Evolutionary conservation across 192 early-diverging fungal species (phyloP), one percentile per base, ranked within the genome.

Genomic region (Ambispora gerdemannii): DNA sequence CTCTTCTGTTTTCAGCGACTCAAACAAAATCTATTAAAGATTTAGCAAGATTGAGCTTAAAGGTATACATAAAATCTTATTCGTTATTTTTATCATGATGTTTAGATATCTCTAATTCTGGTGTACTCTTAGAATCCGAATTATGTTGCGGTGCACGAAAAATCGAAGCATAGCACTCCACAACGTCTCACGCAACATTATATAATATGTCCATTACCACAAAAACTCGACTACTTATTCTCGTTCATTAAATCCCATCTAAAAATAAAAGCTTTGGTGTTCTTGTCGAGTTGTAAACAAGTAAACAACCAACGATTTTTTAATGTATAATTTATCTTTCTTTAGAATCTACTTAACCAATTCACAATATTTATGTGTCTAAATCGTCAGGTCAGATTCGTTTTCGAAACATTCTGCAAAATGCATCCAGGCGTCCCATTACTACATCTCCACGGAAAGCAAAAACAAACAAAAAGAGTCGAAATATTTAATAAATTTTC

Each of bases 21-120:
- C 95, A 98, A 83, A 98, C 97, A 15, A 95, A 95, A 56, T 92
- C 91, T 30, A 93, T 99, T 33, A 91, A 89, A 74, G 97, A 99
- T 78, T 74, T 99, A 63, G 95, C 95, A 4, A 79, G 97, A 17
- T 82, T 99, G 25, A 93, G 91, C 74, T 77, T 98, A 49, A 85
- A 84, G 74, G 83, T 84, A 72, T 32, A 17, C 52, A 13, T 2
- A 22, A n/a, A 38, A 59, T 49, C 19, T 20, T 17, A 28, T 32
- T 43, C 32, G 31, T 36, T 74, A 7, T 15, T 71, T 11, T 51
- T 24, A 28, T 67, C 66, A n/a, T n/a, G n/a, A n/a, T n/a, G n/a
- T n/a, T n/a, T n/a, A n/a, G n/a, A n/a, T n/a, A n/a, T n/a, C n/a
- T n/a, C n/a, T n/a, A n/a, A n/a, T n/a, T n/a, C n/a, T n/a, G n/a